phyloP scores from a whole-genome alignment of 208 protist genomes.

The Leptomonas seymouri region DNA sequence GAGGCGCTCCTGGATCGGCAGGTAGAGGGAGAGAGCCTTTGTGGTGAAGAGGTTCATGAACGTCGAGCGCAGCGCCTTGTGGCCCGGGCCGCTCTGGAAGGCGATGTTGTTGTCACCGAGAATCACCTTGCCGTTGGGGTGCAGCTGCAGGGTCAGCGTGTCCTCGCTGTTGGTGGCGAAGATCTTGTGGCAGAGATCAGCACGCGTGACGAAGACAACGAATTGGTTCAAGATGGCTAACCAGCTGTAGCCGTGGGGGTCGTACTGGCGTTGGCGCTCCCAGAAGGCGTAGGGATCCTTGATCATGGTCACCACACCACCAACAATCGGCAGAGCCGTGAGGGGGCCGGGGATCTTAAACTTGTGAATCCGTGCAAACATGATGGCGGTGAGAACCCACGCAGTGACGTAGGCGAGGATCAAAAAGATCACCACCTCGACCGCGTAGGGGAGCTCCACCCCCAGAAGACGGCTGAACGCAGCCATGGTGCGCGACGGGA shows the following conservation, averaged over 20 bases:
- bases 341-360: slow-evolving; percentile 71
- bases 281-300: slow-evolving; percentile 82
- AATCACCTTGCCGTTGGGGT: slow-evolving; percentile 84
- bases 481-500: slow-evolving; percentile 45
- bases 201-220: slow-evolving; percentile 74
- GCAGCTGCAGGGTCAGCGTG: slow-evolving; percentile 77
- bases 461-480: slow-evolving; percentile 71
- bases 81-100: slow-evolving; percentile 80
- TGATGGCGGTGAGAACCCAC: slow-evolving; percentile 59
- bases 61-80: slow-evolving; percentile 82
- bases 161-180: slow-evolving; percentile 81
- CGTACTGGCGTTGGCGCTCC: slow-evolving; percentile 79
- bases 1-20: slow-evolving; percentile 79
- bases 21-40: slow-evolving; percentile 85
- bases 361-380: slow-evolving; percentile 74
- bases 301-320: slow-evolving; percentile 80
- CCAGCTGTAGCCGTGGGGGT: slow-evolving; percentile 84
- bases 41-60: slow-evolving; percentile 89
- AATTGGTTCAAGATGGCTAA: slow-evolving; percentile 75
- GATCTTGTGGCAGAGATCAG: slow-evolving; percentile 85
- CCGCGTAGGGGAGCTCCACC: slow-evolving; percentile 69
- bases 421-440: slow-evolving; percentile 60
- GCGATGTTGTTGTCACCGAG: slow-evolving; percentile 89
- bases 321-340: slow-evolving; percentile 62
- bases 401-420: slow-evolving; percentile 56